Conservation (phyloP, 164 flowering plant species). For the Magnolia officinalis region DNA sequence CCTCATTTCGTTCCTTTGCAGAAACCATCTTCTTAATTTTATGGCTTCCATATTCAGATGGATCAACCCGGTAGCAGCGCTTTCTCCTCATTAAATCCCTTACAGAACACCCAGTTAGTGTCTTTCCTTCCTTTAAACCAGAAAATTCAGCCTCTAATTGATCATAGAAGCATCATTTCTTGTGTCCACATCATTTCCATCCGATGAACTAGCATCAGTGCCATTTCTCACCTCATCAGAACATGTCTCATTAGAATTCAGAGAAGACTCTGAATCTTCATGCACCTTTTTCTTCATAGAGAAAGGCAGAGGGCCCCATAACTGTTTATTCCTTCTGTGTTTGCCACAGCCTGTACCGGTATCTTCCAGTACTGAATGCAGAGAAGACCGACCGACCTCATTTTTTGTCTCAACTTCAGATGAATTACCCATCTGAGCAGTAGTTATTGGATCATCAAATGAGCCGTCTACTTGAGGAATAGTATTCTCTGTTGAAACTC, state of each 20-base stretch:
- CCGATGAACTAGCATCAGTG: slow-evolving; percentile 14
- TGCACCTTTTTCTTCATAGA: slow-evolving; percentile 20
- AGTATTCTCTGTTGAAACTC: slow-evolving; percentile 18
- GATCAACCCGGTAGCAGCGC: slow-evolving; percentile 38
- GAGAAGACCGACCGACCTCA: slow-evolving; percentile 25
- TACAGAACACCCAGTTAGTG: slow-evolving; percentile 43
- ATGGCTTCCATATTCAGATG: slow-evolving; percentile 30
- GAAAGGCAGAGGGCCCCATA: slow-evolving; percentile 65
- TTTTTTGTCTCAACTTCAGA: slow-evolving; percentile 19
- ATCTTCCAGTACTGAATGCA: slow-evolving; percentile 15
- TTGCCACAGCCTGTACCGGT: slow-evolving; percentile 9
- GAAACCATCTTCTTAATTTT: slow-evolving; percentile 16
- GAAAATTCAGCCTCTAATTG: slow-evolving; percentile 10
- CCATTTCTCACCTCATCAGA: slow-evolving; percentile 15
- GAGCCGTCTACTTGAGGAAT: slow-evolving; percentile 75
- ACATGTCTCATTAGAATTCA: slow-evolving; percentile 9
- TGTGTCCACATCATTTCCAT: slow-evolving; percentile 20
- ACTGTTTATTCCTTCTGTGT: slow-evolving; percentile 23
- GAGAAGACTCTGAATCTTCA: slow-evolving; percentile 20
- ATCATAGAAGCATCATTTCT: slow-evolving; percentile 13
- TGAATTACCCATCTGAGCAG: slow-evolving; percentile 23
- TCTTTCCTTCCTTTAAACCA: slow-evolving; percentile 24
- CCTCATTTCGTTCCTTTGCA: slow-evolving; percentile 13
- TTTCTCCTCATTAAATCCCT: slow-evolving; percentile 94
- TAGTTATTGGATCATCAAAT: slow-evolving; percentile 32